These are phyloP conservation scores for Lagenaria siceraria DNA, from an alignment of 306 rosid genomes.

Conservation along the genomic window DNA sequence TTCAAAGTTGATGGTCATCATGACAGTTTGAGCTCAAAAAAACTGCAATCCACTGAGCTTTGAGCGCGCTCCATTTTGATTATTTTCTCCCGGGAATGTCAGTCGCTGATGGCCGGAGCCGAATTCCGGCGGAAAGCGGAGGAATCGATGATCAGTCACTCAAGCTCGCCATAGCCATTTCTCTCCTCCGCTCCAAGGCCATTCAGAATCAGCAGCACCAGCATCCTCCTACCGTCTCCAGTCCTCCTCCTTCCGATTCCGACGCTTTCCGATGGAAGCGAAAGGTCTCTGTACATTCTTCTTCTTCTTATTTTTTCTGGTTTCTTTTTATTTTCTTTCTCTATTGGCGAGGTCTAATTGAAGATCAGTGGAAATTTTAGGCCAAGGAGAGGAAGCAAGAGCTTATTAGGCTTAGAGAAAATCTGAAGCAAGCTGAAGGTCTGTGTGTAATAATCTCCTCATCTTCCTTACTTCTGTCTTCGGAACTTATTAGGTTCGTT, in stretches of 20 bases:
- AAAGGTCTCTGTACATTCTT: constrained; percentile 37
- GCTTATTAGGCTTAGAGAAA: constrained; percentile 57
- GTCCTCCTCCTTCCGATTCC: constrained; percentile 33
- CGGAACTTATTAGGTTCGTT: background rate
- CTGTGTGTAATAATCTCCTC: constrained; percentile 15
- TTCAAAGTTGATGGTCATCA: too few relatives aligned
- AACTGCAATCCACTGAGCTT: background rate
- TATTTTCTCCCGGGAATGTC: constrained; percentile 23
- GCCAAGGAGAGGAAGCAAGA: constrained; percentile 88
- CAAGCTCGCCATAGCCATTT: constrained; percentile 62
- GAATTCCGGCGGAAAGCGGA: background rate
- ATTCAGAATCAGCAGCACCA: constrained; percentile 14
- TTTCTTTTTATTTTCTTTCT: background rate
- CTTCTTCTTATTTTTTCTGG: background rate
- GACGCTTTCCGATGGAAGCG: constrained; percentile 83
- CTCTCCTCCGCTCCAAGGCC: constrained; percentile 60
- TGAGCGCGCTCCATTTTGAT: background rate
- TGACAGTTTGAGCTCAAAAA: too few relatives aligned
- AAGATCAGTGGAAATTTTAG: constrained; percentile 21
- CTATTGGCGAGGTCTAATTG: background rate
- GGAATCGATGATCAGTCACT: constrained; percentile 39
- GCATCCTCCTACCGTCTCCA: background rate
- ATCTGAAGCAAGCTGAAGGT: constrained; percentile 76
- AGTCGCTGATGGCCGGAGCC: constrained; percentile 3
- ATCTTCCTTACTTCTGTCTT: background rate